These are phyloP conservation scores for Geotrichum siamense DNA, from an alignment of 1,139 yeast genomes.

Conservation along the genomic window DNA sequence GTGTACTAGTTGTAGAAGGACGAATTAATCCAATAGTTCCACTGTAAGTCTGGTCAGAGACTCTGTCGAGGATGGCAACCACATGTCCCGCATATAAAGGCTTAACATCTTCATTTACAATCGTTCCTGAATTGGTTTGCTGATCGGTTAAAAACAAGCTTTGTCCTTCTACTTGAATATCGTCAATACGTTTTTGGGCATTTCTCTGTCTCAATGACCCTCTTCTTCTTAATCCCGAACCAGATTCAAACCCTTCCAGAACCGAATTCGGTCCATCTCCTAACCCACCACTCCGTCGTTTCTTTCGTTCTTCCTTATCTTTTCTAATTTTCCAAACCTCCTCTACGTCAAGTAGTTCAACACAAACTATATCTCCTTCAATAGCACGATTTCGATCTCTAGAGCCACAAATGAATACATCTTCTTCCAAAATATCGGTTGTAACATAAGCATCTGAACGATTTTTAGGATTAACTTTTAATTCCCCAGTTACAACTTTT, in stretches of 20 bases:
- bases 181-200: constrained; percentile 96
- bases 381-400: constrained; percentile 95
- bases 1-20: constrained; percentile 89
- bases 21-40: constrained; percentile 89
- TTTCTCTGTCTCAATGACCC: constrained; percentile 94
- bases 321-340: constrained; percentile 96
- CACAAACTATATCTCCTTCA: constrained; percentile 94
- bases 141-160: constrained; percentile 84
- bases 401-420: constrained; percentile 96
- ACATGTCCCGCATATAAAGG: constrained; percentile 97
- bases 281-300: constrained; percentile 59
- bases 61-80: constrained; percentile 94
- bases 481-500: constrained; percentile 79
- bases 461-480: constrained; percentile 90
- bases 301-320: constrained; percentile 93
- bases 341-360: constrained; percentile 85
- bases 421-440: constrained; percentile 93
- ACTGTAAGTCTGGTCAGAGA: constrained; percentile 84
- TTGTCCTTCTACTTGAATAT: constrained; percentile 97
- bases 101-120: constrained; percentile 58
- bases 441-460: constrained; percentile 96
- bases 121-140: constrained; percentile 62
- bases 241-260: constrained; percentile 33
- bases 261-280: constrained; percentile 30
- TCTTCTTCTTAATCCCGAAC: constrained; percentile 53